Percentiles rank a stretch among this genome's conserved stretches.
Evolutionary conservation across 2,329 filamentous ascomycete genomes (phyloP).

Genomic region (Aureobasidium leucospermi): DNA sequence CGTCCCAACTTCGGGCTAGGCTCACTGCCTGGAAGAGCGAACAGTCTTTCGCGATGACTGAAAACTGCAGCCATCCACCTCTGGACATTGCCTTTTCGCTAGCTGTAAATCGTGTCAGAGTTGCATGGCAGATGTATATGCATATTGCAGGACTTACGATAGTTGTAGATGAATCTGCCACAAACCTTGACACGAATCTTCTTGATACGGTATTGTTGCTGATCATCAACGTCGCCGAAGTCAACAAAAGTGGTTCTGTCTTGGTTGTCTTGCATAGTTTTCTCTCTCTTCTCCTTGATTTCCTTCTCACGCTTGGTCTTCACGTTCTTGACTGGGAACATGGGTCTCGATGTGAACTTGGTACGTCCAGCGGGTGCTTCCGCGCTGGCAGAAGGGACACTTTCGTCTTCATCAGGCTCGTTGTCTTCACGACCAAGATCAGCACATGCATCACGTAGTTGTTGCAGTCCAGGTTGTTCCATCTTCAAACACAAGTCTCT

Average conservation of each 20-base stretch:
- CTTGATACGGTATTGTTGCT: slow-evolving; percentile 26
- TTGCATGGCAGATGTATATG: not conserved
- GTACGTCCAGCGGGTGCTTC: slow-evolving; percentile 2
- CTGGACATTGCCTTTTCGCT: slow-evolving; percentile 38
- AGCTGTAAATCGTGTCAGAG: not conserved
- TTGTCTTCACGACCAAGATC: slow-evolving; percentile 39
- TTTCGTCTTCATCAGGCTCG: slow-evolving; percentile 26
- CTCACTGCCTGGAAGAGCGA: slow-evolving; percentile 37
- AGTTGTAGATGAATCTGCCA: slow-evolving; percentile 45
- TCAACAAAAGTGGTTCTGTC: slow-evolving; percentile 24
- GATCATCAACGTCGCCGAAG: slow-evolving; percentile 31
- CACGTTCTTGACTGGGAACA: slow-evolving; percentile 8
- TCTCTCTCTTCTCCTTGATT: slow-evolving; percentile 16
- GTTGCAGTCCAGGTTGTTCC: slow-evolving; percentile 42
- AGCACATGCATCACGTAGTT: slow-evolving; percentile 45
- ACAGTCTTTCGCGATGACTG: slow-evolving; percentile 43
- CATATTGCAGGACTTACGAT: slow-evolving; percentile 26
- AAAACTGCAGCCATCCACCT: slow-evolving; percentile 46
- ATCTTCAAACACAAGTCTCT: slow-evolving; percentile 43
- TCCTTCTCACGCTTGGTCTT: slow-evolving; percentile 29
- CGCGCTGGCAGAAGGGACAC: not conserved
- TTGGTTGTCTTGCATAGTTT: slow-evolving; percentile 5
- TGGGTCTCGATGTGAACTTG: slow-evolving; percentile 9
- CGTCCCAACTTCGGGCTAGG: slow-evolving; percentile 46
- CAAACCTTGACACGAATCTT: slow-evolving; percentile 42